These are phyloP conservation scores for Gossypium longicalyx DNA, from an alignment of 345 rosid genomes.

Conservation along the genomic window DNA sequence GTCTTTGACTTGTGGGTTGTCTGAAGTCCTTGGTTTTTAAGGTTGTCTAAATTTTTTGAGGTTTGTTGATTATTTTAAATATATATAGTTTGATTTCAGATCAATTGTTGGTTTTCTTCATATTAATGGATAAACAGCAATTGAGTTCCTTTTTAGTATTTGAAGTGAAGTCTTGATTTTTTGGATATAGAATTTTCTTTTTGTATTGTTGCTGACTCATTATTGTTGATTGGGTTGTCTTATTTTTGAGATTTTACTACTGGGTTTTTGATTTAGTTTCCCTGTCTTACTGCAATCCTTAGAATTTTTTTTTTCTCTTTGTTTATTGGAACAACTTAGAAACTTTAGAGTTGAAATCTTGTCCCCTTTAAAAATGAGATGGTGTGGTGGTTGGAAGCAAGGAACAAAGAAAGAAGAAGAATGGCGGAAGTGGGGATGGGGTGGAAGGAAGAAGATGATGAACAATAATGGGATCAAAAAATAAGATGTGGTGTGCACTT, in stretches of 20 bases:
- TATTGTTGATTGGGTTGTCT: background rate
- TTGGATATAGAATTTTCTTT: background rate
- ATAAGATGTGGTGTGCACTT: too few relatives aligned
- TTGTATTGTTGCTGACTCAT: background rate
- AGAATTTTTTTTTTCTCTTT: background rate
- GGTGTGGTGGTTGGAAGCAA: too few relatives aligned
- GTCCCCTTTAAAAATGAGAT: background rate
- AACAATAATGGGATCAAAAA: too few relatives aligned
- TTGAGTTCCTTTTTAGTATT: background rate
- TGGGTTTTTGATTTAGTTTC: background rate
- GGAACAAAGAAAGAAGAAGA: too few relatives aligned
- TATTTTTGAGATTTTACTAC: too few relatives aligned
- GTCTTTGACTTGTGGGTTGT: too few relatives aligned
- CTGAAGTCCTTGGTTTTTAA: conserved; percentile 3
- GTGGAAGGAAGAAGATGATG: too few relatives aligned
- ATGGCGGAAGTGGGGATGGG: too few relatives aligned
- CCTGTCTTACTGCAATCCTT: background rate
- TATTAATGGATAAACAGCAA: conserved; percentile 5
- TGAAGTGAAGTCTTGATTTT: conserved; percentile 4
- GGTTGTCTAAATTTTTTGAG: background rate
- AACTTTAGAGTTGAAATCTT: background rate
- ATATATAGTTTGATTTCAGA: background rate
- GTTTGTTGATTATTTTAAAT: conserved; percentile 1
- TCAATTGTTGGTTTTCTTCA: background rate
- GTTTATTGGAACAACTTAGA: background rate